Percentiles rank a stretch among this genome's conserved stretches.
These are phyloP conservation scores for Cercospora nicotianae DNA, from an alignment of 2,329 filamentous ascomycete species.

Conservation along the genomic window DNA sequence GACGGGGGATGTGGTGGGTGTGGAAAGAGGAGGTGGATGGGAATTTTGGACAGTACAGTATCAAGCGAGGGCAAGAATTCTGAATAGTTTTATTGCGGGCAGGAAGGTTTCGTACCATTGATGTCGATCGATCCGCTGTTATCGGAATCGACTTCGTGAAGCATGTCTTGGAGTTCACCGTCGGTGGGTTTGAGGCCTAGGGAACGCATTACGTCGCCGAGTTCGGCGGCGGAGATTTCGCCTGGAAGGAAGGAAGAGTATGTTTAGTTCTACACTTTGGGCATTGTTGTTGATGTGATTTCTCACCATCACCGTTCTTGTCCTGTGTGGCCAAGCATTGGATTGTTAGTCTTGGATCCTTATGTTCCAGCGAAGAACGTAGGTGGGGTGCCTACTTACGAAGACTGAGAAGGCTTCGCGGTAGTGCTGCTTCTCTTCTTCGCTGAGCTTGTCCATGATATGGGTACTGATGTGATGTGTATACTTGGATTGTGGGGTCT, in stretches of 20 bases:
- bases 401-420: constrained; percentile 21
- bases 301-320: constrained; percentile 24
- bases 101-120: constrained; percentile 9
- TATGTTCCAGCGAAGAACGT: not conserved
- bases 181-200: constrained; percentile 23
- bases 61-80: too few relatives aligned
- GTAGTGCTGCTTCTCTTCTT: constrained; percentile 19
- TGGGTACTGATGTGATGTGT: not conserved
- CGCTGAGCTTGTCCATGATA: constrained; percentile 17
- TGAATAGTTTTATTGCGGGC: too few relatives aligned
- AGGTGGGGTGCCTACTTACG: constrained; percentile 5
- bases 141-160: constrained; percentile 24
- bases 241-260: constrained; percentile 7
- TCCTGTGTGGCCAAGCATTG: constrained; percentile 16
- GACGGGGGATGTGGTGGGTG: too few relatives aligned
- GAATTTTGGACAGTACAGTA: too few relatives aligned
- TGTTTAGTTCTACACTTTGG: not conserved
- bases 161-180: constrained; percentile 23
- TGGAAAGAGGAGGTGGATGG: too few relatives aligned
- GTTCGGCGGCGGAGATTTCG: constrained; percentile 24
- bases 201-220: constrained; percentile 24
- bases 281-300: not conserved
- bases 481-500: not conserved
- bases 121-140: constrained; percentile 23
- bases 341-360: not conserved